These are phyloP conservation scores for Magnolia kwangsiensis DNA, from an alignment of 164 flowering plant genomes.

Conservation along the genomic window DNA sequence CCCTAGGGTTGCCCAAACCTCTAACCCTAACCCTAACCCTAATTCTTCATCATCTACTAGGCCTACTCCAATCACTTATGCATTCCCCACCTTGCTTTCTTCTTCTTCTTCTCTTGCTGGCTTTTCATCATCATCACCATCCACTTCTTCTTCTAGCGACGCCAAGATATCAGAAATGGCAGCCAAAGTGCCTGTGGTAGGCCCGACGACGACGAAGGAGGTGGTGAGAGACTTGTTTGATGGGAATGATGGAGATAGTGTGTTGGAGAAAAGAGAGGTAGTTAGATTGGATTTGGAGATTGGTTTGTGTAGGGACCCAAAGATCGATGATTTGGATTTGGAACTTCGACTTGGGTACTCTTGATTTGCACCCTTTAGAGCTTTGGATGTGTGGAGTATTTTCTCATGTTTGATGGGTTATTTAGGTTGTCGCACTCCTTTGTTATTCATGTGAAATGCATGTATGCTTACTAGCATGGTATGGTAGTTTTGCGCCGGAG, in stretches of 20 bases:
- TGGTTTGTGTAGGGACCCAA: constrained; percentile 24
- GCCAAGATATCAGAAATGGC: constrained; percentile 11
- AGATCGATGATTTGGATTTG: constrained; percentile 46
- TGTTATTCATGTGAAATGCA: neutral
- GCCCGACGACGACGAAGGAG: neutral
- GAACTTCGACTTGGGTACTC: constrained; percentile 63
- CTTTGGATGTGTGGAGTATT: neutral
- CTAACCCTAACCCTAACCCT: constrained; percentile 25
- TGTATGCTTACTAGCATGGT: neutral
- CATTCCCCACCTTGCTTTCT: constrained; percentile 18
- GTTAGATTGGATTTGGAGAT: constrained; percentile 48
- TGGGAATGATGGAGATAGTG: constrained; percentile 11
- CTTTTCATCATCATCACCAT: constrained; percentile 18
- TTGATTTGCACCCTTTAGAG: constrained; percentile 2
- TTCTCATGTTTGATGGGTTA: neutral
- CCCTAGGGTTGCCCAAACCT: constrained; percentile 22
- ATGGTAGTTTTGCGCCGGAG: neutral
- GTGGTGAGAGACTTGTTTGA: constrained; percentile 1
- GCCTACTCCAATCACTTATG: constrained; percentile 9
- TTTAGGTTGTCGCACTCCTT: neutral
- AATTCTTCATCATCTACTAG: constrained; percentile 15
- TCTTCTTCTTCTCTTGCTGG: constrained; percentile 23
- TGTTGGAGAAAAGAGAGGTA: neutral
- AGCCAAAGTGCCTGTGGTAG: neutral
- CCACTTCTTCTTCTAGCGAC: constrained; percentile 14